Evolutionary conservation across 2,329 filamentous ascomycete genomes (phyloP), one percentile per base, ranked within the genome.

Genomic region (Ceratocystis albifundus): DNA sequence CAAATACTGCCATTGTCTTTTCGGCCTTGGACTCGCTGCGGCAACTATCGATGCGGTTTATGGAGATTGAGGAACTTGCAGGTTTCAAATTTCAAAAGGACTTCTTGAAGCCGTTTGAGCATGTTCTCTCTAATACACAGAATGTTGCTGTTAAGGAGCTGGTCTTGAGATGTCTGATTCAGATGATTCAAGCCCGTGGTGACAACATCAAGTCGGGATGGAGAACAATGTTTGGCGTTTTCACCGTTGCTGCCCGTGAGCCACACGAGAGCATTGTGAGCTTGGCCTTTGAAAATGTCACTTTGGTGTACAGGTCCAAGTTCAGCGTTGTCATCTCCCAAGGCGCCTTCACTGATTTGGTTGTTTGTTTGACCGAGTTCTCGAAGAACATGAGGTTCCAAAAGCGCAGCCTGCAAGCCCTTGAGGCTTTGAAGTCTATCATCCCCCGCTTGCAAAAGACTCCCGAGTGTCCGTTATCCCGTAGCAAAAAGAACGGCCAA

Each of bases 31-130:
- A 99, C 77, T 96, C 93, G 2, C 77, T 99, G 57, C 85, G 95
- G 50, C 94, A 99, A 75, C 79, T 99, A 50, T 96, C 93, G 0
- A 97, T 99, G 92, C 88, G 92, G 20, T 99, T 99, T 74, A 89
- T 99, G 88, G 94, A 99, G 76, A 91, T 97, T 68, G 94, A 96
- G 74, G 94, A 99, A 75, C 77, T 99, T 71, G 90, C 94, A 0
- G 94, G 95, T 72, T 99, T 99, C 83, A 97, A 97, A 75, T 99
- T 99, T 73, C 94, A 99, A 72, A 99, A 99, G 75, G 93, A 99
- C 74, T 99, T 99, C 75, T 78, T 99, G 65, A 97, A 96, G 76
- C 94, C 95, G 0, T 99, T 99, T 71, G 93, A 99, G 77, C 90
- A 97, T 74, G 91, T 99, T 71, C 90, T 99, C 78, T 87, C 89